phyloP scores from a whole-genome alignment of 2,329 filamentous ascomycete genomes.

The Xylaria multiplex region DNA sequence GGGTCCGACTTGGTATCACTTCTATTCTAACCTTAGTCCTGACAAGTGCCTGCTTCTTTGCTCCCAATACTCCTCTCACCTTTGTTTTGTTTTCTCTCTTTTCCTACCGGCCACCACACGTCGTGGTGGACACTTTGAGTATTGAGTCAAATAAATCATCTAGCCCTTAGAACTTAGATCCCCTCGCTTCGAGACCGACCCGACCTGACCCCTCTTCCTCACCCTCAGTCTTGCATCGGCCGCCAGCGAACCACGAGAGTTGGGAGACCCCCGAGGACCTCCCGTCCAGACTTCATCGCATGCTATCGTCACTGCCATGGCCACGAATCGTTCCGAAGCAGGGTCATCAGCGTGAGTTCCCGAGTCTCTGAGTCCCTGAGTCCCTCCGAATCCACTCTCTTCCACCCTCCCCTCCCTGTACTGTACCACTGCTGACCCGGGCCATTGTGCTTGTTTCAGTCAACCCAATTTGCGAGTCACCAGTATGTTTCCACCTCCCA shows the following conservation, averaged over 20 bases:
- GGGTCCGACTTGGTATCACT: conserved; percentile 23
- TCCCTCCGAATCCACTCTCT: conserved; percentile 2
- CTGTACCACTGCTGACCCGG: conserved; percentile 47
- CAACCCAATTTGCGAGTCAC: conserved; percentile 92
- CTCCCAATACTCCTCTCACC: conserved; percentile 14
- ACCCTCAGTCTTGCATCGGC: conserved; percentile 23
- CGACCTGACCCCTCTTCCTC: conserved; percentile 33
- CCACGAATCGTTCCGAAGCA: conserved; percentile 64
- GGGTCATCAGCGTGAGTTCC: conserved; percentile 70
- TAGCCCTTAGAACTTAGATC: conserved; percentile 15
- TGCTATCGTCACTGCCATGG: conserved; percentile 50
- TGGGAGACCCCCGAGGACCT: conserved; percentile 32
- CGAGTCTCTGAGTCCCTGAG: neutral
- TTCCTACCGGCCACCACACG: conserved; percentile 28
- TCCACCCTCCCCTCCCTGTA: conserved; percentile 29
- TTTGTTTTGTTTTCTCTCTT: conserved; percentile 17
- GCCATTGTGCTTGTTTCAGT: conserved; percentile 54
- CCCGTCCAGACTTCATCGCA: conserved; percentile 33
- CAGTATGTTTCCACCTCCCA: conserved; percentile 67
- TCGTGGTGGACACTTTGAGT: conserved; percentile 25
- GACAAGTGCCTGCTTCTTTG: conserved; percentile 7
- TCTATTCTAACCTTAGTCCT: conserved; percentile 24
- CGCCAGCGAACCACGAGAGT: conserved; percentile 28
- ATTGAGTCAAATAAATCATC: conserved; percentile 20
- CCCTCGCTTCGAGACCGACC: conserved; percentile 25